Percentiles rank a stretch among this genome's conserved stretches.
phyloP scores from a whole-genome alignment of 129 eudicot genomes.

The Ambrosia trifida region DNA sequence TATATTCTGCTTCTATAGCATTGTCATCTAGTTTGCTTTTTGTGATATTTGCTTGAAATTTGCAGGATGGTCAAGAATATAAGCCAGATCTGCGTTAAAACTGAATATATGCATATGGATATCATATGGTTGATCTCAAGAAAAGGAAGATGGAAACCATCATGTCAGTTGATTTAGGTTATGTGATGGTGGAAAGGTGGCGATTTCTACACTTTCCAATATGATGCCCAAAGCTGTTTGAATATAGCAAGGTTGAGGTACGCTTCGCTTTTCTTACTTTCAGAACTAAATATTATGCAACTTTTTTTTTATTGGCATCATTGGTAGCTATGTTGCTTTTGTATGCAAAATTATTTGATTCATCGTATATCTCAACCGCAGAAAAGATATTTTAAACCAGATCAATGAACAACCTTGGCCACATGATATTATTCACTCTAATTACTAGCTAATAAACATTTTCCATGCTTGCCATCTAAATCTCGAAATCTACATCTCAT shows the following conservation, averaged over 20 bases:
- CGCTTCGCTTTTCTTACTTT: conserved; percentile 18
- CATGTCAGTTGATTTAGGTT: background rate
- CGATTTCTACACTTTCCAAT: conserved; percentile 4
- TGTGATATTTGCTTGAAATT: conserved; percentile 11
- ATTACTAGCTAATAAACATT: conserved; percentile 14
- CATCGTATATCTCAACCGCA: background rate
- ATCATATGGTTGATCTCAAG: conserved; percentile 17
- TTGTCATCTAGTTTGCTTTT: conserved; percentile 1
- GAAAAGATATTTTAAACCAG: background rate
- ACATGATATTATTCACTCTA: background rate
- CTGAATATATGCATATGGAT: conserved; percentile 15
- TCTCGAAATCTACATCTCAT: conserved; percentile 13
- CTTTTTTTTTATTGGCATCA: background rate
- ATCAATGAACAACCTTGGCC: background rate
- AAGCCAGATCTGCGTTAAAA: conserved; percentile 16
- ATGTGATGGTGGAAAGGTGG: conserved; percentile 2
- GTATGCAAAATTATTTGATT: background rate
- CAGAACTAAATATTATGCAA: conserved; percentile 13
- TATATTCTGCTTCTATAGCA: conserved; percentile 21
- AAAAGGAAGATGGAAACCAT: conserved; percentile 7
- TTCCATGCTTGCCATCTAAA: conserved; percentile 3
- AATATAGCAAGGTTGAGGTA: conserved; percentile 16
- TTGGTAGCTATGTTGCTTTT: background rate
- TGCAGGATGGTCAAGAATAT: conserved; percentile 30
- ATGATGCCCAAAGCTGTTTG: background rate